Percentiles rank a stretch among this genome's conserved stretches.
Evolutionary conservation across 1,139 yeast genomes (phyloP).

Genomic region (Nakaseomyces uthaithaninus): DNA sequence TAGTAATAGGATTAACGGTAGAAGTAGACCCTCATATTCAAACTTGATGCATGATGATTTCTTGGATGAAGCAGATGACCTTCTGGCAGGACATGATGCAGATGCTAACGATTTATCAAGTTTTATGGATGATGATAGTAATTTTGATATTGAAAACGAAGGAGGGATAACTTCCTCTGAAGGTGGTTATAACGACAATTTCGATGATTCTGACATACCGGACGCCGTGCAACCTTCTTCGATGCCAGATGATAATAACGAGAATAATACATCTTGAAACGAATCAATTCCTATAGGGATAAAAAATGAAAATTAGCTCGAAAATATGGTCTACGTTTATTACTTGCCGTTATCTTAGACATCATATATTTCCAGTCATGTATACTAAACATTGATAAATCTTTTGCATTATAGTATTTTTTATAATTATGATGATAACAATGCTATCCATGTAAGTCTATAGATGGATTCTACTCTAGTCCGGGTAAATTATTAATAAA

Average conservation of each 20-base stretch:
- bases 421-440: too few relatives aligned
- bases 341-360: too few relatives aligned
- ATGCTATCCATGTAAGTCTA: too few relatives aligned
- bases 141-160: conserved; percentile 28
- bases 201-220: conserved; percentile 4
- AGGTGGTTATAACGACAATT: background rate
- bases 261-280: background rate
- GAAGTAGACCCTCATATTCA: conserved; percentile 27
- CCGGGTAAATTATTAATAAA: too few relatives aligned
- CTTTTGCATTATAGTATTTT: too few relatives aligned
- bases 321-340: too few relatives aligned
- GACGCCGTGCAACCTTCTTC: conserved; percentile 13
- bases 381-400: too few relatives aligned
- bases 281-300: background rate
- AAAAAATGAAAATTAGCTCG: background rate
- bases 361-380: too few relatives aligned
- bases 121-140: conserved; percentile 26
- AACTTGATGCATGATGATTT: conserved; percentile 30
- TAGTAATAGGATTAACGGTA: conserved; percentile 17
- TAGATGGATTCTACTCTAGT: too few relatives aligned
- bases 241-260: conserved; percentile 10
- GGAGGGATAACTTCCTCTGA: background rate
- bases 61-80: conserved; percentile 31
- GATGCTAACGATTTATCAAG: conserved; percentile 32
- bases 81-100: conserved; percentile 32